Evolutionary conservation across 1,284 basidiomycete genomes (phyloP).

Genomic region (Cutaneotrichosporon sp.): DNA sequence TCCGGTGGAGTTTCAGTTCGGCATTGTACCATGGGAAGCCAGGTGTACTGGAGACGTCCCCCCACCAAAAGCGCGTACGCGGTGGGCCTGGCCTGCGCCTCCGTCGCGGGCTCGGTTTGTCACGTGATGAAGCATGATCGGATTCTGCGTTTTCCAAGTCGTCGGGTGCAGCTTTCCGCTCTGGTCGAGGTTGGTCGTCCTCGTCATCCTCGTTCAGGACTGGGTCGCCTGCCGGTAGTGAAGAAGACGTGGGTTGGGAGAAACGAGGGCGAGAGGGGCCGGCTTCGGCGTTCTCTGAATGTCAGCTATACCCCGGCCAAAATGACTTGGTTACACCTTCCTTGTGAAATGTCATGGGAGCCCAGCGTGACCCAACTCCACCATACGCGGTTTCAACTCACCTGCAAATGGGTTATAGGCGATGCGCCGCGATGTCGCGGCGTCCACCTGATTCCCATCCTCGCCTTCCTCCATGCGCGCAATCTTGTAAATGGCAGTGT

Average conservation of each 20-base stretch:
- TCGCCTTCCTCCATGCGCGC: constrained; percentile 10
- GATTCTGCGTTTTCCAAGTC: neutral
- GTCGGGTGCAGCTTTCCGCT: neutral
- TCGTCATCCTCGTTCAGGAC: neutral
- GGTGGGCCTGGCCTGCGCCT: neutral
- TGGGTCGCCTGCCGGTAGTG: neutral
- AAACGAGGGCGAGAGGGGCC: constrained; percentile 12
- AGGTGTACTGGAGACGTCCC: neutral
- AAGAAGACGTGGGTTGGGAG: neutral
- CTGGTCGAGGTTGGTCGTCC: neutral
- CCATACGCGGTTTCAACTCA: neutral
- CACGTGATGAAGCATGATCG: too few species aligned
- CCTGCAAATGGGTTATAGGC: neutral
- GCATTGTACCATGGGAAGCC: constrained; percentile 15
- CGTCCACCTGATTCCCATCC: neutral
- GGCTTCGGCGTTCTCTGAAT: constrained; percentile 13
- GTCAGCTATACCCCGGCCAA: neutral
- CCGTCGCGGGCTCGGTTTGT: neutral
- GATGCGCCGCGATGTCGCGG: neutral
- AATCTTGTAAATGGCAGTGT: neutral
- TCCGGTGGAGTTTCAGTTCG: constrained; percentile 14
- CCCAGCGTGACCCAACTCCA: neutral
- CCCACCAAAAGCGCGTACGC: neutral
- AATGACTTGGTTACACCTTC: neutral
- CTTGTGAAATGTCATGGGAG: neutral